Percentiles rank a stretch among this genome's conserved stretches.
These are phyloP conservation scores for Tricholoma sp. DNA, from an alignment of 768 basidiomycete genomes.

Conservation along the genomic window DNA sequence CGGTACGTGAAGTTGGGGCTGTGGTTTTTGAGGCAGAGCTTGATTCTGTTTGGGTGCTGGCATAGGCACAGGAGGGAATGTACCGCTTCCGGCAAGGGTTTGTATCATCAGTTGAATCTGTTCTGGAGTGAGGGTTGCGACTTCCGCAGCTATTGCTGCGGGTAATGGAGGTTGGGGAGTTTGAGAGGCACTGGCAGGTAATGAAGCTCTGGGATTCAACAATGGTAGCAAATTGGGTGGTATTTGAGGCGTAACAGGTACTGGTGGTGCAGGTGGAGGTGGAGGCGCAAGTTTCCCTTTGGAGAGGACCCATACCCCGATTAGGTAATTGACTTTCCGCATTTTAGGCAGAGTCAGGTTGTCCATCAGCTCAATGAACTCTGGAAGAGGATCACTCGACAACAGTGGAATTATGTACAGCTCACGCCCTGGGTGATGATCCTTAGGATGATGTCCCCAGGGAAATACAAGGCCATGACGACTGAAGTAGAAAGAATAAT, in stretches of 20 bases:
- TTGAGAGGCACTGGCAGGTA: slow-evolving; percentile 15
- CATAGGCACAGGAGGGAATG: slow-evolving; percentile 21
- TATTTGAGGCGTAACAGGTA: slow-evolving; percentile 16
- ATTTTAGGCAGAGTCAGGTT: slow-evolving; percentile 62
- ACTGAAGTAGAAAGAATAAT: slow-evolving; percentile 33
- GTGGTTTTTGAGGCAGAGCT: slow-evolving; percentile 4
- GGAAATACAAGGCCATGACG: slow-evolving; percentile 86
- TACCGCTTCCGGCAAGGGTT: slow-evolving; percentile 40
- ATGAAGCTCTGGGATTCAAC: slow-evolving; percentile 12
- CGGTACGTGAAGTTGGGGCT: neutral
- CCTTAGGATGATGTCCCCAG: slow-evolving; percentile 73
- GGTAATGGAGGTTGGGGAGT: slow-evolving; percentile 24
- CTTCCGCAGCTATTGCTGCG: slow-evolving; percentile 59
- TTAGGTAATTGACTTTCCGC: slow-evolving; percentile 59
- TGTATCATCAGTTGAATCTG: slow-evolving; percentile 68
- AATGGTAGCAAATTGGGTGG: slow-evolving; percentile 15
- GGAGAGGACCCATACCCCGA: slow-evolving; percentile 82
- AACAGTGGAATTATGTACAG: slow-evolving; percentile 79
- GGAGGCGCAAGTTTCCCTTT: slow-evolving; percentile 67
- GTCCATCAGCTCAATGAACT: slow-evolving; percentile 81
- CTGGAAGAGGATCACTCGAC: slow-evolving; percentile 64
- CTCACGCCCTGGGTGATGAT: slow-evolving; percentile 75
- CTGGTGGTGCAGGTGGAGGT: slow-evolving; percentile 14
- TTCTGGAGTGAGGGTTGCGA: slow-evolving; percentile 70
- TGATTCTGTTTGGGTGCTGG: slow-evolving; percentile 10